Evolutionary conservation across 768 basidiomycete genomes (phyloP), one percentile per base, ranked within the genome.

Genomic region (Amyloporia xantha): DNA sequence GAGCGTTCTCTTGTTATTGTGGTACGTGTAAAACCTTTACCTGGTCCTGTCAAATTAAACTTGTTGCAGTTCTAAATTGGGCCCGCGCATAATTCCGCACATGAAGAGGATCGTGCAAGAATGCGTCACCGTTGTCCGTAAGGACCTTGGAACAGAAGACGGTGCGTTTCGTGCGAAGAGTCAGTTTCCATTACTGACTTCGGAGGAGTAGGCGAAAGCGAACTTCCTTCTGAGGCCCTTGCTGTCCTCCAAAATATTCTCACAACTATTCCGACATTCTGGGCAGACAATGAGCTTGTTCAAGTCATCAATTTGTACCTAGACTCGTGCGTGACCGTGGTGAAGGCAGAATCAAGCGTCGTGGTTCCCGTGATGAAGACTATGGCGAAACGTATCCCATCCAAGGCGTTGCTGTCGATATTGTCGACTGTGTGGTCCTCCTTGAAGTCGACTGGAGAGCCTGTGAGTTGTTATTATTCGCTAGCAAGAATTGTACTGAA

Each of bases 31-130:
- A 12, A 23, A 6, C 19, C 9, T 33, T 33, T 33, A 15, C 15
- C 30, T 7, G 15, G 15, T 33, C 7, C 30, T 33, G 15, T 33
- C 15, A n/a, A n/a, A n/a, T n/a, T 33, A 2, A 24, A 12, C 25
- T 17, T 36, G 37, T 5, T 35, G 5, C 50, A 95, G 91, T 17
- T 63, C 72, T 17, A 81, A 84, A 40, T 76, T 97, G 19, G 91
- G 90, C 0, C 91, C 94, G 10, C 83, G 95, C 0, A 74, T 92
- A 43, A 91, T 99, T 43, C 91, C 95, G 4, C 76, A 81, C 66
- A 84, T 96, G 67, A 79, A 79, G 45, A 74, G 80, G 12, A 77
- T 94, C 40, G 75, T 87, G 13, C 66, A 78, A 4, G 73, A 81
- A 46, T 79, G 79, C 50, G 67, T 81, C 27, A 48, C 63, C 19